phyloP scores from a whole-genome alignment of 352 stramenopile genomes.

The Phytophthora pini region DNA sequence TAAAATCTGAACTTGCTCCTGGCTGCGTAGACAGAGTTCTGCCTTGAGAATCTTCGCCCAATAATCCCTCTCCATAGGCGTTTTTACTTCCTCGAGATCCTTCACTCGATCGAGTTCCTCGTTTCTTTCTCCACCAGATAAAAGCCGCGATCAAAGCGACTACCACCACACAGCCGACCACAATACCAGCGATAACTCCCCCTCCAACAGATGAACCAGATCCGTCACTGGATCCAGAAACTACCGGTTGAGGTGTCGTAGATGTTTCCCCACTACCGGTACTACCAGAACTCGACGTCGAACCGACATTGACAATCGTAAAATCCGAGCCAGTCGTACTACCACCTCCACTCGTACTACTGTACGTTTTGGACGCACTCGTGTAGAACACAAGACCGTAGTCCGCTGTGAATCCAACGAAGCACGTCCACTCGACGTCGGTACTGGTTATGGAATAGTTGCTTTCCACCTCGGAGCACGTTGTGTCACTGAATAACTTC shows the following conservation, averaged over 20 bases:
- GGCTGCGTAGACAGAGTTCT: slow-evolving; percentile 11
- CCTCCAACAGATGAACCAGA: slow-evolving; percentile 14
- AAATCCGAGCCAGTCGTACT: slow-evolving; percentile 21
- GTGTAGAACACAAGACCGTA: slow-evolving; percentile 32
- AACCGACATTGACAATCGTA: slow-evolving; percentile 13
- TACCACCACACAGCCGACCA: slow-evolving; percentile 9
- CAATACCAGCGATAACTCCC: slow-evolving; percentile 28
- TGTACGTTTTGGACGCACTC: slow-evolving; percentile 12
- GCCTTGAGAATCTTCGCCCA: slow-evolving; percentile 18
- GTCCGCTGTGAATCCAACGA: slow-evolving; percentile 18
- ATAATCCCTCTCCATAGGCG: slow-evolving; percentile 9
- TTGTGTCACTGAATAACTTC: slow-evolving; percentile 21
- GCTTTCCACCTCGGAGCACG: slow-evolving; percentile 15
- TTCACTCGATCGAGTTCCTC: background rate
- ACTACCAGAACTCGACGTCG: slow-evolving; percentile 1
- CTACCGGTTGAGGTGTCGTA: background rate
- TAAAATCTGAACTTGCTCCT: slow-evolving; percentile 3
- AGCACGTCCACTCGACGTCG: slow-evolving; percentile 24
- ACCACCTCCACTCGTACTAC: slow-evolving; percentile 9
- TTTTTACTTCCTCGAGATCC: background rate
- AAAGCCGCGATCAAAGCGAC: slow-evolving; percentile 4
- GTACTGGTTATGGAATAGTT: slow-evolving; percentile 11
- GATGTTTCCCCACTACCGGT: slow-evolving; percentile 2
- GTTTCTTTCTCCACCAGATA: slow-evolving; percentile 12
- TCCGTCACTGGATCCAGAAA: background rate